A percentile compares a stretch with the other conserved stretches of the same genome.
These are phyloP conservation scores for Eleusine coracana DNA, from an alignment of 176 grass and related monocot genomes.

Conservation along the genomic window DNA sequence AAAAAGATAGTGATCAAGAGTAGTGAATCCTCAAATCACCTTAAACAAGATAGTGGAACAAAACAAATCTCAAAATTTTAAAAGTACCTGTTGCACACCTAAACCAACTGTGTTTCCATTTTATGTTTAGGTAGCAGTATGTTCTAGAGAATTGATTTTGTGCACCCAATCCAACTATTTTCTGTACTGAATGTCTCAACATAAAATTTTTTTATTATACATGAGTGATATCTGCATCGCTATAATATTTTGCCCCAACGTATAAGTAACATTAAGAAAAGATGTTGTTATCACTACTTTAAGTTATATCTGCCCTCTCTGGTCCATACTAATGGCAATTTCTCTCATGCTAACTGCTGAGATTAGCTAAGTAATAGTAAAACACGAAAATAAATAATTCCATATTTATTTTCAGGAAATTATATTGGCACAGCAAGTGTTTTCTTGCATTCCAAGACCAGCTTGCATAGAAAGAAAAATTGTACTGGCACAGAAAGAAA, in stretches of 20 bases:
- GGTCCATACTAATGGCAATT: not conserved
- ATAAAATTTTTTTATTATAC: not conserved
- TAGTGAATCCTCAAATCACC: not conserved
- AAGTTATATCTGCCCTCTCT: constrained; percentile 3
- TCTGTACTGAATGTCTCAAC: not conserved
- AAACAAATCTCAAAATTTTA: not conserved
- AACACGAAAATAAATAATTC: not conserved
- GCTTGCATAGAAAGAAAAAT: too few relatives aligned
- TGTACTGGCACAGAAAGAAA: too few relatives aligned
- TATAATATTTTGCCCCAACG: not conserved
- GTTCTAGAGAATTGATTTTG: not conserved
- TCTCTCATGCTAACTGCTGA: not conserved
- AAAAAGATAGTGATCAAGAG: not conserved
- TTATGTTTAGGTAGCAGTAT: not conserved
- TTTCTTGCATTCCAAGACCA: not conserved
- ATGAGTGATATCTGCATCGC: not conserved
- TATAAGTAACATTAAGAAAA: not conserved
- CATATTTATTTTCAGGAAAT: constrained; percentile 14
- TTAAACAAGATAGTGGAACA: not conserved
- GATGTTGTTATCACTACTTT: not conserved
- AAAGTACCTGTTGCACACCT: not conserved
- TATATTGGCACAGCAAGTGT: not conserved
- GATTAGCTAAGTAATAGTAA: not conserved
- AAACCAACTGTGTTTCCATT: not conserved
- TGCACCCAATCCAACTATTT: not conserved